phyloP scores from a whole-genome alignment of 805 yeast genomes.

The Isabelozyma rhagii region DNA sequence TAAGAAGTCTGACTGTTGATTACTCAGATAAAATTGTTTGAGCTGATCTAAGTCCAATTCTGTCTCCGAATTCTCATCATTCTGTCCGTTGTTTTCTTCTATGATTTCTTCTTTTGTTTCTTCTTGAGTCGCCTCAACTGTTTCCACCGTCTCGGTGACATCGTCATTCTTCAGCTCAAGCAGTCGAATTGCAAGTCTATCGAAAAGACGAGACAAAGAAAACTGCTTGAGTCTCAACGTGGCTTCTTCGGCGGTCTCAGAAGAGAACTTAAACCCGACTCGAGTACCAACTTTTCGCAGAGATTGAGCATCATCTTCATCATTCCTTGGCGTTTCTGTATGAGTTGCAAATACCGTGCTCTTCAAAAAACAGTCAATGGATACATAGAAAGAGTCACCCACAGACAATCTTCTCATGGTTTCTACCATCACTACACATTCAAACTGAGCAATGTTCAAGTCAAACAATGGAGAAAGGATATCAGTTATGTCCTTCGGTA shows the following conservation, averaged over 20 bases:
- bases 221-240: slow-evolving; percentile 49
- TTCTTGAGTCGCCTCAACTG: slow-evolving; percentile 16
- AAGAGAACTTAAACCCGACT: slow-evolving; percentile 20
- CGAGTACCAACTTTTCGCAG: slow-evolving; percentile 3
- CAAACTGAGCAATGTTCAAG: slow-evolving; percentile 50
- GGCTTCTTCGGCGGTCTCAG: slow-evolving; percentile 55
- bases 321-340: slow-evolving; percentile 5
- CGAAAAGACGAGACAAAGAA: slow-evolving; percentile 55
- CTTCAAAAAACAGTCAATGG: slow-evolving; percentile 61
- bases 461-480: slow-evolving; percentile 65
- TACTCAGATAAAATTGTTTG: slow-evolving; percentile 68
- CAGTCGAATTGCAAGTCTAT: slow-evolving; percentile 39
- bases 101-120: slow-evolving; percentile 16
- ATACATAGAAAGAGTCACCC: slow-evolving; percentile 75
- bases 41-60: slow-evolving; percentile 64
- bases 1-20: slow-evolving; percentile 58
- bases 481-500: slow-evolving; percentile 67
- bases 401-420: slow-evolving; percentile 53
- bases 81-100: slow-evolving; percentile 31
- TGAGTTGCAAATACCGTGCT: slow-evolving; percentile 28
- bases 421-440: slow-evolving; percentile 56
- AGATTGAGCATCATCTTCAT: slow-evolving; percentile 9
- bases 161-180: slow-evolving; percentile 6
- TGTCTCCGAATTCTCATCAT: slow-evolving; percentile 17
- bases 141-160: neutral